Evolutionary conservation across 1,284 basidiomycete genomes (phyloP).

Genomic region (Papiliotrema fonsecae): DNA sequence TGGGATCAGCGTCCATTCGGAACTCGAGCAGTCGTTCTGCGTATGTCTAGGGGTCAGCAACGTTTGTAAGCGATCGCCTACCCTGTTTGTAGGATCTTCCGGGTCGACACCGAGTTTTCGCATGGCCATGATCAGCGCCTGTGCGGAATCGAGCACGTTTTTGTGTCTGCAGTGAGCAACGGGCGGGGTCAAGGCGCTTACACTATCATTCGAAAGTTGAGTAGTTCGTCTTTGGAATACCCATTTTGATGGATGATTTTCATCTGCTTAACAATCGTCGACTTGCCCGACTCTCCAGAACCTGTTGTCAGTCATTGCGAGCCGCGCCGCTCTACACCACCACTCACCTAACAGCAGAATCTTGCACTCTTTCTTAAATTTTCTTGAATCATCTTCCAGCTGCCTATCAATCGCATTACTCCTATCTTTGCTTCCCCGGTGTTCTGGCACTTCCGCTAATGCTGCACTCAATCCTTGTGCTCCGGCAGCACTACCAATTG

Average conservation of each 20-base stretch:
- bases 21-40: slow-evolving; percentile 52
- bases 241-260: slow-evolving; percentile 98
- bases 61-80: slow-evolving; percentile 20
- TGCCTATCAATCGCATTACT: slow-evolving; percentile 57
- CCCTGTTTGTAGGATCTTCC: slow-evolving; percentile 67
- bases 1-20: slow-evolving; percentile 49
- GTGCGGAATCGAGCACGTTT: slow-evolving; percentile 78
- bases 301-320: slow-evolving; percentile 47
- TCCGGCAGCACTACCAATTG: background rate
- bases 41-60: slow-evolving; percentile 34
- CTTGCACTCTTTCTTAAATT: slow-evolving; percentile 88
- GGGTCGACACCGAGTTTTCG: slow-evolving; percentile 84
- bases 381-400: slow-evolving; percentile 54
- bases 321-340: background rate
- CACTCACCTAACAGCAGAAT: slow-evolving; percentile 79
- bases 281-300: slow-evolving; percentile 86
- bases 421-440: slow-evolving; percentile 55
- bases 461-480: slow-evolving; percentile 35
- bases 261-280: slow-evolving; percentile 98
- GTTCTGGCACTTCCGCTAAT: slow-evolving; percentile 26
- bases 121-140: slow-evolving; percentile 84
- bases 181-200: slow-evolving; percentile 11
- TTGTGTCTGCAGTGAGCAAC: slow-evolving; percentile 48
- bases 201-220: slow-evolving; percentile 72
- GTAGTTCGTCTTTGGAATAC: slow-evolving; percentile 74